A percentile compares a stretch with the other conserved stretches of the same genome.
These are phyloP conservation scores for Candida yuanshanica DNA, from an alignment of 805 yeast species.

Conservation along the genomic window DNA sequence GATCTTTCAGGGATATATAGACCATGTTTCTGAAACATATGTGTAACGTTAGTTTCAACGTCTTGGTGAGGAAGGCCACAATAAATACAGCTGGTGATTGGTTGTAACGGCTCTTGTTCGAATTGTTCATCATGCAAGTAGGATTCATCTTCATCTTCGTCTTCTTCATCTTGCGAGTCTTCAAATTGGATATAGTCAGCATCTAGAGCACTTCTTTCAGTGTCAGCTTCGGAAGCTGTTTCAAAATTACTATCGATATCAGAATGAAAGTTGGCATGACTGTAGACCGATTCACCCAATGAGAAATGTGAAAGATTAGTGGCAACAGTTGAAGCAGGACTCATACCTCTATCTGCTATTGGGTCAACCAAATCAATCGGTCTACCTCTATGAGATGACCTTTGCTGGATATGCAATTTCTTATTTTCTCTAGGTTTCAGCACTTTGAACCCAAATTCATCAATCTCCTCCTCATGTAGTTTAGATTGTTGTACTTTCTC, in stretches of 20 bases:
- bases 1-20: conserved; percentile 80
- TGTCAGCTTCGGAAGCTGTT: conserved; percentile 46
- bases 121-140: conserved; percentile 11
- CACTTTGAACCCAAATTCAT: conserved; percentile 35
- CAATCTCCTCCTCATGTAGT: conserved; percentile 29
- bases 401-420: conserved; percentile 11
- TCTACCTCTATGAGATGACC: conserved; percentile 24
- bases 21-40: conserved; percentile 80
- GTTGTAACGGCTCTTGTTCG: conserved; percentile 29
- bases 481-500: conserved; percentile 32
- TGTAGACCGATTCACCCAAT: conserved; percentile 39
- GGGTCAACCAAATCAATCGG: conserved; percentile 5
- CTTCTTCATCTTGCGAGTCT: conserved; percentile 12
- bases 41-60: conserved; percentile 56
- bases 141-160: conserved; percentile 22
- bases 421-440: conserved; percentile 22
- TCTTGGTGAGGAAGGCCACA: conserved; percentile 50
- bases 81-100: conserved; percentile 47
- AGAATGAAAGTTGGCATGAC: conserved; percentile 28
- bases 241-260: conserved; percentile 33
- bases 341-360: conserved; percentile 29
- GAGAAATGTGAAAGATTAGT: conserved; percentile 55
- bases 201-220: conserved; percentile 32
- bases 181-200: conserved; percentile 24
- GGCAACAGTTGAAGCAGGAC: conserved; percentile 50